Evolutionary conservation across 371 early-diverging fungal species (phyloP).

Genomic region (Apophysomyces trapeziformis): DNA sequence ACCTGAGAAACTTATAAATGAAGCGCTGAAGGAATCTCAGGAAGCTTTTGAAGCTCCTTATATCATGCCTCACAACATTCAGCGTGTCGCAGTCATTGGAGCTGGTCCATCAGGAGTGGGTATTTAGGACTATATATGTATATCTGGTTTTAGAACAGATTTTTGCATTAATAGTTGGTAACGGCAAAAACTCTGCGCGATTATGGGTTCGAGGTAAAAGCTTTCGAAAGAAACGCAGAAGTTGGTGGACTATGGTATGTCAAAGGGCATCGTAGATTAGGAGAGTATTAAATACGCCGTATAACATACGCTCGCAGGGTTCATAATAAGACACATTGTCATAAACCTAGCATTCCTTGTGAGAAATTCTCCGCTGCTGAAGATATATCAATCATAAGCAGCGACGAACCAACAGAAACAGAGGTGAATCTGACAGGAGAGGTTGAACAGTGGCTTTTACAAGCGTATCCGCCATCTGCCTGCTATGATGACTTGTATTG

Average conservation of each 20-base stretch:
- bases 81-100: slow-evolving; percentile 44
- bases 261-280: not conserved
- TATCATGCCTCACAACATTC: slow-evolving; percentile 22
- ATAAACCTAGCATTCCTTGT: slow-evolving; percentile 26
- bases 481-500: slow-evolving; percentile 18
- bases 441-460: slow-evolving; percentile 26
- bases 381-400: not conserved
- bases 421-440: slow-evolving; percentile 19
- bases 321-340: slow-evolving; percentile 21
- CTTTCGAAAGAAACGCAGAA: slow-evolving; percentile 33
- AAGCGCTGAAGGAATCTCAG: slow-evolving; percentile 14
- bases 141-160: not conserved
- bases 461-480: slow-evolving; percentile 18
- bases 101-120: slow-evolving; percentile 49
- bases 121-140: not conserved
- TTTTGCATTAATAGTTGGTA: slow-evolving; percentile 24
- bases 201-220: slow-evolving; percentile 36
- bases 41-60: slow-evolving; percentile 24
- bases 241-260: slow-evolving; percentile 45
- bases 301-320: slow-evolving; percentile 13
- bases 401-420: not conserved
- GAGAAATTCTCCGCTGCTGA: slow-evolving; percentile 27
- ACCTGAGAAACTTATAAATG: not conserved
- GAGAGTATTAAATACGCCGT: no score
- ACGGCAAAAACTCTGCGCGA: slow-evolving; percentile 39